Evolutionary conservation across 1,284 basidiomycete genomes (phyloP), one percentile per base, ranked within the genome.

Genomic region (Trichosporon sp.): DNA sequence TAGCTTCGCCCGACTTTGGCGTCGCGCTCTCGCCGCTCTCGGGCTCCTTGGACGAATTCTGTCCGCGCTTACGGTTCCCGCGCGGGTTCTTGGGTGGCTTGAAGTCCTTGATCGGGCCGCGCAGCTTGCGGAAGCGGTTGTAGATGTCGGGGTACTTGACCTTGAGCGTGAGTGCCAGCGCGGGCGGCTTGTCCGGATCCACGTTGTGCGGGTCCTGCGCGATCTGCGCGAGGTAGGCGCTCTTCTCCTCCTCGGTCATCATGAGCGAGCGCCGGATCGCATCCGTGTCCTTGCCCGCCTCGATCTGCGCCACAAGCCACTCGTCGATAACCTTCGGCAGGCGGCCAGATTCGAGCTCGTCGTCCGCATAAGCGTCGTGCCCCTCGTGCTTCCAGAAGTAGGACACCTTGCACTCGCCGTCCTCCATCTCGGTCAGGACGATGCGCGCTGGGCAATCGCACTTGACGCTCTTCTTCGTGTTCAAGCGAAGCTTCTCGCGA

Each of bases 101-200:
- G 65, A 73, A 74, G 13, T 74, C 73, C 71, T 80, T 79, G 70
- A 82, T 77, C 7, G 81, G 80, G 12, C 80, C 80, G 62, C 73
- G 75, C 67, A 81, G 73, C 68, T 81, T 81, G 32, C 81, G 75
- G 74, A 76, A 82, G 29, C 81, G 77, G 67, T 82, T 82, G 73
- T 82, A 82, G 35, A 82, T 78, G 70, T 81, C 81, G 42, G 81
- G 78, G 47, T 82, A 82, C 72, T 81, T 80, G 73, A 81, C 78
- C 35, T 78, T 76, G 4, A 76, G 73, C 5, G 75, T 76, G 35
- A 79, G 72, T 0, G 78, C 78, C 13, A 80, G 65, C 7, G 80
- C 73, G 1, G 81, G 81, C 0, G 80, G 80, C 68, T 77, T 73
- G 64, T 78, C 72, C 5, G 77, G 75, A 42, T 74, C 69, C 18